phyloP scores from a whole-genome alignment of 2,329 filamentous ascomycete species.

The Xylaria sp. region DNA sequence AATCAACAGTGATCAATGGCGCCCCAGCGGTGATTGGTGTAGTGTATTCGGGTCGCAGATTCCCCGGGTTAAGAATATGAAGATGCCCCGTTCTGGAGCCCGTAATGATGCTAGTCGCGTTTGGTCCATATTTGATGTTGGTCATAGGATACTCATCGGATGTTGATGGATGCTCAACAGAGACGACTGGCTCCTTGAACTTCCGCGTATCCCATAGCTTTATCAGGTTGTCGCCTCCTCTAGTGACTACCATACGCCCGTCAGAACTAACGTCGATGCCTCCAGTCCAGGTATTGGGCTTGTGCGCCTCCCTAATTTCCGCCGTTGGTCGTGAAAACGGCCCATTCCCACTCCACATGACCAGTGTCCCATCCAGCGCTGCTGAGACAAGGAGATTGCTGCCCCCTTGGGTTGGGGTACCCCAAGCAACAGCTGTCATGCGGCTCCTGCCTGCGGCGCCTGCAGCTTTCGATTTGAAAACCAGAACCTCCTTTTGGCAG shows the following conservation, averaged over 20 bases:
- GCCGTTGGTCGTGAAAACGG: conserved; percentile 84
- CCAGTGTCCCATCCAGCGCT: conserved; percentile 87
- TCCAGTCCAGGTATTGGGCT: conserved; percentile 86
- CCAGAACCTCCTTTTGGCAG: conserved; percentile 90
- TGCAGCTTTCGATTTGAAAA: conserved; percentile 91
- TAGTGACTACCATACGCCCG: conserved; percentile 88
- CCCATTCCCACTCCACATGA: conserved; percentile 92
- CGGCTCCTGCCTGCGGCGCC: conserved; percentile 90
- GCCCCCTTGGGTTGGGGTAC: conserved; percentile 77
- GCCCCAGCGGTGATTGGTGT: conserved; percentile 89
- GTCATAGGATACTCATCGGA: conserved; percentile 84
- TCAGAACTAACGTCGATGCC: conserved; percentile 92
- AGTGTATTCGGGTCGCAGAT: conserved; percentile 83
- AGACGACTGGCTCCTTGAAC: conserved; percentile 89
- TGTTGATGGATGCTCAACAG: conserved; percentile 81
- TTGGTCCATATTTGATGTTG: conserved; percentile 91
- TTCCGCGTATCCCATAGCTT: conserved; percentile 98
- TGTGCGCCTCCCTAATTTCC: conserved; percentile 87
- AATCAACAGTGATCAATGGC: conserved; percentile 84
- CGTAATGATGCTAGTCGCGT: conserved; percentile 84
- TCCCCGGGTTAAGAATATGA: conserved; percentile 93
- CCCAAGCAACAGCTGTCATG: conserved; percentile 95
- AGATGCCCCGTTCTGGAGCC: conserved; percentile 88
- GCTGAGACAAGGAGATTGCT: conserved; percentile 82
- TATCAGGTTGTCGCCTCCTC: conserved; percentile 90